Evolutionary conservation across 2,329 filamentous ascomycete species (phyloP).

Genomic region (Sporothrix pallida): DNA sequence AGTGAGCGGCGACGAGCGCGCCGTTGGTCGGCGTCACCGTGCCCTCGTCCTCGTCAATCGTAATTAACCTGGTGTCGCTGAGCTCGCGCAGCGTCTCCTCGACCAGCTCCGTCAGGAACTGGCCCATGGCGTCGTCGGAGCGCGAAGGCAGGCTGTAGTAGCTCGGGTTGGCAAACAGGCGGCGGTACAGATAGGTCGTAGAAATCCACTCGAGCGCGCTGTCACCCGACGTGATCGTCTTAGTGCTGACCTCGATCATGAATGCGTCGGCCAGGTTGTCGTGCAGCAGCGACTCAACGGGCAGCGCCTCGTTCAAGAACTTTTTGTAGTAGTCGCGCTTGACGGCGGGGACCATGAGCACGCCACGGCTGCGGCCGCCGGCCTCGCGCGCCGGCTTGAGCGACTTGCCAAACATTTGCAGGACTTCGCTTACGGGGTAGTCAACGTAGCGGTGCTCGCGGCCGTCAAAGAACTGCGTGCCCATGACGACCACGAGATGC

Average conservation of each 20-base stretch:
- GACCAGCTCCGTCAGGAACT: slow-evolving; percentile 91
- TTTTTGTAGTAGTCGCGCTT: slow-evolving; percentile 99
- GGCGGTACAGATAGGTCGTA: slow-evolving; percentile 97
- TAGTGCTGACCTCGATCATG: slow-evolving; percentile 94
- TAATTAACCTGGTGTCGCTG: slow-evolving; percentile 90
- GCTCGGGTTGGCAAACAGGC: slow-evolving; percentile 91
- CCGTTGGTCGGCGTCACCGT: slow-evolving; percentile 88
- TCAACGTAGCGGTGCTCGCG: slow-evolving; percentile 97
- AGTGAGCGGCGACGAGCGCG: slow-evolving; percentile 98
- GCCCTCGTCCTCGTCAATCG: slow-evolving; percentile 93
- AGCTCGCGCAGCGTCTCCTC: slow-evolving; percentile 92
- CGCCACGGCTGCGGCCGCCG: slow-evolving; percentile 80
- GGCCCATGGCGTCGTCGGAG: slow-evolving; percentile 90
- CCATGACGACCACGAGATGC: slow-evolving; percentile 94
- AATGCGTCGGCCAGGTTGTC: slow-evolving; percentile 94
- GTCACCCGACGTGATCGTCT: slow-evolving; percentile 92
- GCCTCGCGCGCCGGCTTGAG: slow-evolving; percentile 79
- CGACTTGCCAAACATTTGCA: slow-evolving; percentile 98
- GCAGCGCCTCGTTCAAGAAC: slow-evolving; percentile 93
- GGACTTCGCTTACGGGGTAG: slow-evolving; percentile 88
- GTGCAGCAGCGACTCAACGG: slow-evolving; percentile 92
- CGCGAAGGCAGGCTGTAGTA: slow-evolving; percentile 91
- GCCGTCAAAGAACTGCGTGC: slow-evolving; percentile 96
- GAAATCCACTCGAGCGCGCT: slow-evolving; percentile 99
- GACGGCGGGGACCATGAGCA: slow-evolving; percentile 94